Conservation (phyloP, 2,329 filamentous ascomycete genomes). For the Rutstroemia sp. region DNA sequence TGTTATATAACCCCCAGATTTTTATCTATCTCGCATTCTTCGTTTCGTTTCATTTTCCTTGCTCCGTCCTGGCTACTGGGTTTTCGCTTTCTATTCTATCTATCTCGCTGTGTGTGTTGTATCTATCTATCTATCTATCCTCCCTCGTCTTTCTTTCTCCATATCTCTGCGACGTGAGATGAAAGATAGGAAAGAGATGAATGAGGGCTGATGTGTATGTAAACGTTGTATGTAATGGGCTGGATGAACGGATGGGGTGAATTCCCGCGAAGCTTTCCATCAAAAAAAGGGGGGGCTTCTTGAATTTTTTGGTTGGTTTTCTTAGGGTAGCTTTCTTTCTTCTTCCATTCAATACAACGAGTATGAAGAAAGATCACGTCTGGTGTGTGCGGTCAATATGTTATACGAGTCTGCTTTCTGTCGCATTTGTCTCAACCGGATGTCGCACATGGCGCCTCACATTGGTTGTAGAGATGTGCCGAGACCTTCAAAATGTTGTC, state of each 20-base stretch:
- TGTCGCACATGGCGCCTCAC: too few species aligned
- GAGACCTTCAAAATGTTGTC: background rate
- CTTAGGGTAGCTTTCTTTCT: background rate
- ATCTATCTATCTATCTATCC: slow-evolving; percentile 7
- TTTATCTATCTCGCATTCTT: background rate
- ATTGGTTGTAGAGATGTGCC: too few species aligned
- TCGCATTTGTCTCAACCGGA: too few species aligned
- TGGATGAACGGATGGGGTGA: slow-evolving; percentile 3
- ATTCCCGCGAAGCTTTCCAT: background rate
- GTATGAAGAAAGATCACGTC: too few species aligned
- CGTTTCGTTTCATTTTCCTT: background rate
- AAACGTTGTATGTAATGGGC: slow-evolving; percentile 1
- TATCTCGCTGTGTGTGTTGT: slow-evolving; percentile 12
- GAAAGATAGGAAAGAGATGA: background rate
- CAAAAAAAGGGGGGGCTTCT: background rate
- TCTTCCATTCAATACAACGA: slow-evolving; percentile 5
- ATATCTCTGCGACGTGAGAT: background rate
- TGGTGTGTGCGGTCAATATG: too few species aligned
- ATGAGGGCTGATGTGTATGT: background rate
- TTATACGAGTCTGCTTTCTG: too few species aligned
- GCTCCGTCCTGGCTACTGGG: too few species aligned
- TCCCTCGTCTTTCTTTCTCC: slow-evolving; percentile 10
- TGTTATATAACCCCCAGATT: background rate
- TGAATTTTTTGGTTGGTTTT: background rate
- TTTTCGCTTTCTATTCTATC: background rate